Conservation (phyloP, 192 early-diverging fungal species). For the Podila clonocystis region DNA sequence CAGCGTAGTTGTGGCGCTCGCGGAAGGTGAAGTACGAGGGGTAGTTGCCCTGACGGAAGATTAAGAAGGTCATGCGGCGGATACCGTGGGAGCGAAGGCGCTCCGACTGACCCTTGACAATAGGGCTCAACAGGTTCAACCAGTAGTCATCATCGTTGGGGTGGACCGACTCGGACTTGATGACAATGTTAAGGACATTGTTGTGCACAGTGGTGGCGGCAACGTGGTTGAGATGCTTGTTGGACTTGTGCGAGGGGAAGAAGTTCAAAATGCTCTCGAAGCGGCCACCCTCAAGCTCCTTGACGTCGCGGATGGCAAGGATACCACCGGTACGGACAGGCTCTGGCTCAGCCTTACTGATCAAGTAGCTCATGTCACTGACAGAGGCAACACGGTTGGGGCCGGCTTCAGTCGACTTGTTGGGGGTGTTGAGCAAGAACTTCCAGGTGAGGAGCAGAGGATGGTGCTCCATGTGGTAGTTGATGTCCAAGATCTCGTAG, state of each 20-base stretch:
- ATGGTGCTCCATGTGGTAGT: conserved; percentile 70
- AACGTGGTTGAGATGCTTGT: conserved; percentile 39
- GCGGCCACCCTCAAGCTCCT: conserved; percentile 71
- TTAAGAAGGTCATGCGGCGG: conserved; percentile 90
- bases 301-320: conserved; percentile 74
- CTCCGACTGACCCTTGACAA: conserved; percentile 67
- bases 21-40: conserved; percentile 98
- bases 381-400: conserved; percentile 80
- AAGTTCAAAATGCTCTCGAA: conserved; percentile 67
- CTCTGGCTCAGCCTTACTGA: conserved; percentile 76
- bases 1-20: conserved; percentile 81
- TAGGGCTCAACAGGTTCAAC: conserved; percentile 62
- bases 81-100: conserved; percentile 80
- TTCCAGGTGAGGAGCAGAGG: conserved; percentile 83
- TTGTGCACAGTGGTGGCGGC: conserved; percentile 52
- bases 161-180: conserved; percentile 70
- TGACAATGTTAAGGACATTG: conserved; percentile 88
- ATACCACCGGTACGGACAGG: conserved; percentile 89
- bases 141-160: conserved; percentile 78
- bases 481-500: conserved; percentile 91
- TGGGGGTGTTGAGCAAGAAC: conserved; percentile 73
- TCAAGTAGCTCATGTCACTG: conserved; percentile 83
- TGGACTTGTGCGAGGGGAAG: conserved; percentile 60
- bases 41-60: conserved; percentile 84
- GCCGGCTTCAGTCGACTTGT: conserved; percentile 51